Evolutionary conservation across 495 filamentous ascomycete genomes (phyloP), one percentile per base, ranked within the genome.

Genomic region (Penicillium manginii): DNA sequence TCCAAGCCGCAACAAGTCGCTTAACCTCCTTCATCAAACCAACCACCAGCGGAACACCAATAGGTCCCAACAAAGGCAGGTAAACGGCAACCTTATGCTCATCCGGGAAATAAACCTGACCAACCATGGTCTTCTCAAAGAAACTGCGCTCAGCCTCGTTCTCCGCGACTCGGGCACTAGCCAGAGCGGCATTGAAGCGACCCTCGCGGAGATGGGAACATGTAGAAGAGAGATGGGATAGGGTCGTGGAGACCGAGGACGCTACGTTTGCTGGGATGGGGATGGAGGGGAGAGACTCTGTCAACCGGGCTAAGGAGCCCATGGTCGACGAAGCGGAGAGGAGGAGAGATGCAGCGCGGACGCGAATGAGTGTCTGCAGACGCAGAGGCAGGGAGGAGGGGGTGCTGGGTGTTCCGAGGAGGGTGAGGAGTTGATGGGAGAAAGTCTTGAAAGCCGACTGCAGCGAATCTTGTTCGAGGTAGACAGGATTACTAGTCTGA

Each of bases 41-140:
- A 79, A 98, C 89, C 6, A 97, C 60, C 39, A 98, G 74, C 22
- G 94, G 94, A 8, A 98, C 96, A 10, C 90, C 93, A 42, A 98
- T 86, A 2, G 96, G 94, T 2, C 96, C 94, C 50, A 98, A 74
- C 14, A 98, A 74, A 14, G 94, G 94, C 60, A 98, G 68, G 66
- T 98, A 98, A 12, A 98, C 94, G 0, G 94, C 96, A n/a, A 98
- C 83, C 73, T 98, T 98, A 67, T 98, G 94, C 74, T 98, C 94
- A 67, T 98, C 96, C 2, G 94, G 94, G 72, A 91, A 98, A 83
- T 90, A 97, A 59, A 97, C 87, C 75, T 98, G 94, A 1, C 94
- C 94, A 42, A 98, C 94, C 94, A 98, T 98, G 66, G 89, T 96
- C 73, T 96, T 96, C 78, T 98, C 96, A 65, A 98, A 98, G 73